A percentile compares a stretch with the other conserved stretches of the same genome.
These are phyloP conservation scores for Termitomyces sp. DNA, from an alignment of 768 basidiomycete genomes.

Conservation along the genomic window DNA sequence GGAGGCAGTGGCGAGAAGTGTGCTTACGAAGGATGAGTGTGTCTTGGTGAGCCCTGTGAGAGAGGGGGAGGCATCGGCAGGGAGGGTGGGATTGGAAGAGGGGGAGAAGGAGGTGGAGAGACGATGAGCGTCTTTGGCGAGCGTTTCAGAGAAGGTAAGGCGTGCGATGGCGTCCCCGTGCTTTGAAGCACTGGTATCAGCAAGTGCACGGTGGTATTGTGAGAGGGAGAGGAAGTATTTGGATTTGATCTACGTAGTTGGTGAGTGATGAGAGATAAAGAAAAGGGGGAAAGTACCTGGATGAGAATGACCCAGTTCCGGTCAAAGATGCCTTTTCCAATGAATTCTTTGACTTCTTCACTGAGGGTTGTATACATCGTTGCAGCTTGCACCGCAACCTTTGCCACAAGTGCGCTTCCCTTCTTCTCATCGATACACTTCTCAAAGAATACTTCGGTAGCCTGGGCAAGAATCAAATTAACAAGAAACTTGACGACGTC, in stretches of 20 bases:
- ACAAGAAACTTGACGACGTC: constrained; percentile 94
- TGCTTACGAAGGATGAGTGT: constrained; percentile 61
- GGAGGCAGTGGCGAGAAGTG: background rate
- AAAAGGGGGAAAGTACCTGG: constrained; percentile 43
- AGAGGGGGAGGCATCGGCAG: constrained; percentile 77
- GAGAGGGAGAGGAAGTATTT: constrained; percentile 85
- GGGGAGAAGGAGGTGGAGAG: constrained; percentile 63
- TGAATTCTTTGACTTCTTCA: constrained; percentile 95
- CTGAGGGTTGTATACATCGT: constrained; percentile 74
- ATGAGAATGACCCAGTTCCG: constrained; percentile 88
- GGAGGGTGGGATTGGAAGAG: constrained; percentile 70
- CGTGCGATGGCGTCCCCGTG: constrained; percentile 86
- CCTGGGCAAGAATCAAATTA: constrained; percentile 85
- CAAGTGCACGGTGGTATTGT: constrained; percentile 81
- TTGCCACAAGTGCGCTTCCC: constrained; percentile 65
- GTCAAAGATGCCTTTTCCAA: constrained; percentile 94
- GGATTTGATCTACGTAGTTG: constrained; percentile 65
- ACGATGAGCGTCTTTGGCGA: constrained; percentile 80
- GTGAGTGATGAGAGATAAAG: background rate
- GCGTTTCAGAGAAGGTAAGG: constrained; percentile 66
- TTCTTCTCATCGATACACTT: constrained; percentile 95
- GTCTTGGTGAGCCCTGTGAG: constrained; percentile 81
- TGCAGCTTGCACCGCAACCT: constrained; percentile 81
- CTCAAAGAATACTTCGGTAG: constrained; percentile 94
- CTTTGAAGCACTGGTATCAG: constrained; percentile 69